Percentiles rank a stretch among this genome's conserved stretches.
Evolutionary conservation across 345 rosid genomes (phyloP).

Genomic region (Microthlaspi erraticum): DNA sequence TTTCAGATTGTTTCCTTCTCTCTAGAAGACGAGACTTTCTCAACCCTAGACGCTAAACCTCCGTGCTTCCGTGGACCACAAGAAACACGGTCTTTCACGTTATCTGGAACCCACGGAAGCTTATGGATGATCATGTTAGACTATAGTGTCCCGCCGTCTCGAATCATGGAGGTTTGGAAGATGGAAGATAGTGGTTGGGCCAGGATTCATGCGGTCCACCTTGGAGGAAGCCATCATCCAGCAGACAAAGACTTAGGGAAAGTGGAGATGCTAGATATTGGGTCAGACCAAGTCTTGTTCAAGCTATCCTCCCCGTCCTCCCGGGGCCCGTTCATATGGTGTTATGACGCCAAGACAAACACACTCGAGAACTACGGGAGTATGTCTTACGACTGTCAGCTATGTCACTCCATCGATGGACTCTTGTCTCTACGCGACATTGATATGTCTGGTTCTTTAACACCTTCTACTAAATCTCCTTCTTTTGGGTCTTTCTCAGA

Average conservation of each 20-base stretch:
- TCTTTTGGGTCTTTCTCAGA: no score
- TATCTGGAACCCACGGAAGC: slow-evolving; percentile 1
- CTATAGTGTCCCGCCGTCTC: neutral
- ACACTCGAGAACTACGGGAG: neutral
- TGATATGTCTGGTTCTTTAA: neutral
- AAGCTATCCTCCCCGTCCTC: neutral
- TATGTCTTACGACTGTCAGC: neutral
- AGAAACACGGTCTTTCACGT: neutral
- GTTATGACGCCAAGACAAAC: neutral
- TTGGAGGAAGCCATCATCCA: neutral
- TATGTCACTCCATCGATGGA: slow-evolving; percentile 16
- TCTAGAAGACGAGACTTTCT: slow-evolving; percentile 16
- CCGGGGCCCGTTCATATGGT: neutral
- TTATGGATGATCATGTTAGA: slow-evolving; percentile 15
- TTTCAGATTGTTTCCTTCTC: neutral
- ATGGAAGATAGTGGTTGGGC: neutral
- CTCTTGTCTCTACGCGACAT: neutral
- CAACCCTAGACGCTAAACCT: slow-evolving; percentile 4
- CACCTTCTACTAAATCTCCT: no score
- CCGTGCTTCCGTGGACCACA: neutral
- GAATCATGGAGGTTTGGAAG: slow-evolving; percentile 1
- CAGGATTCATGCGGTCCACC: slow-evolving; percentile 9
- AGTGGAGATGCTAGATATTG: neutral
- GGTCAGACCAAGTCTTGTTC: neutral
- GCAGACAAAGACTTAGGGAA: neutral